Percentiles rank a stretch among this genome's conserved stretches.
phyloP scores from a whole-genome alignment of 2,329 filamentous ascomycete species.

The Scytalidium lignicola region DNA sequence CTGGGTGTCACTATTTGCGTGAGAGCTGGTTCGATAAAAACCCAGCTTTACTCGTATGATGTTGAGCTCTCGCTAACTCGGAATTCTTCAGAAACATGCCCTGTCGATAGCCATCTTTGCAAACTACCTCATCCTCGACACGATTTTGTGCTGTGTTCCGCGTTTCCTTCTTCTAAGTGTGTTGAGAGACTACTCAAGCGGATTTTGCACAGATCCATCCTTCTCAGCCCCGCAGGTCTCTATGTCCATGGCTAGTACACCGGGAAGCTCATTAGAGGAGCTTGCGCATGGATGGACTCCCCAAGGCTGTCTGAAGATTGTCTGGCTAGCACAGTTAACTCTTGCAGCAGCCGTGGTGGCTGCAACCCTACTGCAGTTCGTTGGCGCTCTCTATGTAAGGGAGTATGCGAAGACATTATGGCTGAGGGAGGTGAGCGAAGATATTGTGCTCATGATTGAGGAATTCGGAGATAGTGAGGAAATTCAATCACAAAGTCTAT shows the following conservation, averaged over 20 bases:
- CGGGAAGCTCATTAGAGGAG: not conserved
- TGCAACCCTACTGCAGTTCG: conserved; percentile 20
- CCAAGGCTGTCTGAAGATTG: conserved; percentile 14
- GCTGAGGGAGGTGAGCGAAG: conserved; percentile 14
- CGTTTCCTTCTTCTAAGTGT: conserved; percentile 20
- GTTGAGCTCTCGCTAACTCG: not conserved
- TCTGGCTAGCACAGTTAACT: conserved; percentile 16
- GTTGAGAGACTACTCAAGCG: not conserved
- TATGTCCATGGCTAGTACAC: not conserved
- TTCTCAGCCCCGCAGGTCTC: not conserved
- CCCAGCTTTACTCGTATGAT: no score
- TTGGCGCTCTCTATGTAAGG: conserved; percentile 23
- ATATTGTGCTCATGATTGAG: conserved; percentile 3
- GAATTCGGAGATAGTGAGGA: conserved; percentile 2
- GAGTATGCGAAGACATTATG: conserved; percentile 21
- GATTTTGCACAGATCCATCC: not conserved
- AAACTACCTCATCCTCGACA: conserved; percentile 27
- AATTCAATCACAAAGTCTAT: not conserved
- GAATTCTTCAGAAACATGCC: conserved; percentile 19
- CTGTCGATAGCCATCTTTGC: conserved; percentile 23
- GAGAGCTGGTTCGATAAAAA: conserved; percentile 27
- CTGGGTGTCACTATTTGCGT: conserved; percentile 34
- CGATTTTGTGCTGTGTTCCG: conserved; percentile 22
- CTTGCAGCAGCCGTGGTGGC: conserved; percentile 18
- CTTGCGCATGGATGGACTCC: conserved; percentile 5